Base-by-base conservation (phyloP, 1,284 basidiomycete genomes). In the Sporisorium graminicola region DNA sequence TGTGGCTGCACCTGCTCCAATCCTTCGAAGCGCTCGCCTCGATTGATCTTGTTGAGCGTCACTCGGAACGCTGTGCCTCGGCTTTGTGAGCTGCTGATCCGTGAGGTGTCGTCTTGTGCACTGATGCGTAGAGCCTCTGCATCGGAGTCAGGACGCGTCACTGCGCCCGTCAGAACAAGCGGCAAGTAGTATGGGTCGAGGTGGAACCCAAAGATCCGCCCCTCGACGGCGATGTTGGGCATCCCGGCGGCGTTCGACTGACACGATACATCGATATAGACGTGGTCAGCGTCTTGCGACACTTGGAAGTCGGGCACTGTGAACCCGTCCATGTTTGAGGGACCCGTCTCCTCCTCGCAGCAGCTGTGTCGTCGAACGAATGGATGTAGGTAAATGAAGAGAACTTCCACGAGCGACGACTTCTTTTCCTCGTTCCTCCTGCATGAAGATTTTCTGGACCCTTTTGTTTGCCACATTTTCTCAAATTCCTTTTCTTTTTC, bases 301-400 rank as follows among this genome's bases (percentile, higher is more conserved):
- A 65, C 40, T 5, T 12, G 6, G 31, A 57, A 76, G 5, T n/a
- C n/a, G 7, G 74, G 74, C 0, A 71, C 53, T 26, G 7, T 52
- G 58, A 68, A 76, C 10, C 74, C 74, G 8, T 76, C 61, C 74
- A 76, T 76, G 7, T 27, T 35, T n/a, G n/a, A n/a, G n/a, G n/a
- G 8, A 4, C 40, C 4, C 40, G 20, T 12, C 20, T 26, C 40
- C 13, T n/a, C 37, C 37, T n/a, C 5, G 37, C 18, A 9, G 37
- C 20, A 31, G n/a, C 6, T 10, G 50, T 35, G 20, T 2, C n/a
- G 18, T 40, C 37, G 37, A 40, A 9, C 37, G 47, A 9, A 13
- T 24, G n/a, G 37, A 26, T 50, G 44, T 35, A 20, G 55, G 22
- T 37, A 33, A 29, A 2, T 16, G 14, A 20, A 49, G 37, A 5